Evolutionary conservation across 345 rosid genomes (phyloP), one percentile per base, ranked within the genome.

Genomic region (Lepidium didymum): DNA sequence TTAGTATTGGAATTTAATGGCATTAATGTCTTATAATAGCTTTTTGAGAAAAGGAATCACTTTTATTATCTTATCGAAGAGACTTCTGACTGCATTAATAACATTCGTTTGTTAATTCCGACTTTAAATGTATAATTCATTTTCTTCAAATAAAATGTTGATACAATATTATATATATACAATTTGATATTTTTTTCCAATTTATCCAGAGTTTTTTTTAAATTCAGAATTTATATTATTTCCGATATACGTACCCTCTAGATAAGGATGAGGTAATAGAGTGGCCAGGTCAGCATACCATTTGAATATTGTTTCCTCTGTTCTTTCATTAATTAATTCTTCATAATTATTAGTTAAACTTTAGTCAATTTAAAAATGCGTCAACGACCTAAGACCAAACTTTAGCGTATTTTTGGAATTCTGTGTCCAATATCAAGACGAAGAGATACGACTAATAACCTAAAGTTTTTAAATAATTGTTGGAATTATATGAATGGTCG

Each of bases 211-310:
- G 33, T 29, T 29, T 29, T 25, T 29, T 25, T 29, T 29, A 5
- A 29, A 29, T 29, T 29, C 7, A 29, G 33, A 29, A 29, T 29
- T 29, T 29, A 29, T 29, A 29, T 29, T 29, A 29, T 5, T 29
- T 29, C 7, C 0, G 33, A 29, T 29, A 5, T 27, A 27, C 31
- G 4, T 23, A 23, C 27, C 3, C 27, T 23, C n/a, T 19, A 71
- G 69, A 71, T 63, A 44, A 63, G 50, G 33, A 71, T 54, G 63
- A 43, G 16, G 10, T 27, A 37, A 37, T 36, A 29, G 35, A 56
- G 38, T 47, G 16, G 69, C 65, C 65, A 63, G 59, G 19, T 56
- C 76, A 47, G 70, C 65, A 64, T 64, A 56, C 76, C 70, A 64
- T 47, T 72, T 64, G 50, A 63, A 23, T 29, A 9, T 19, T 11